Evolutionary conservation across 805 yeast species (phyloP), one percentile per base, ranked within the genome.

Genomic region (Zygosaccharomyces bisporus): DNA sequence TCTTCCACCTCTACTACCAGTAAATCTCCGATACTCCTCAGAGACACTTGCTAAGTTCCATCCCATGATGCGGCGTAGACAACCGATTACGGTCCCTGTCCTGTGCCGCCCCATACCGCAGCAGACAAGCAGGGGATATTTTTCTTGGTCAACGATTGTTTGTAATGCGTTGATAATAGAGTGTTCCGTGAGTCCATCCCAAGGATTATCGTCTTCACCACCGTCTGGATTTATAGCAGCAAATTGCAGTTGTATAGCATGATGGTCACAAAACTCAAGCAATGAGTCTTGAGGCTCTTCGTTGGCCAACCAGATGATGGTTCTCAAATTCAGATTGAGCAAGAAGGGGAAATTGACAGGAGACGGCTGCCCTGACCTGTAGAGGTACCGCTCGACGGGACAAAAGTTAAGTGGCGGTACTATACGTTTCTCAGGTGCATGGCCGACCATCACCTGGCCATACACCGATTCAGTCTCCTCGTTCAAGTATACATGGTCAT

Each of bases 101-200:
- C 99, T 74, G 64, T 91, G 99, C 54, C 99, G 73, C 0, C 99
- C 99, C 99, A 93, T 93, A 10, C 97, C 96, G 57, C 98, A 93
- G 64, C 98, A 93, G 4, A 90, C 90, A 40, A 93, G 69, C 49
- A 93, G 57, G 0, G 99, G 98, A 57, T 87, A 86, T 61, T 81
- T 79, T n/a, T 77, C 74, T 50, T 75, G 75, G 55, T 86, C 77
- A 34, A 82, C 77, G 14, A 91, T 84, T 25, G 88, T 73, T 49
- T 82, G 84, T 49, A 91, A 67, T 0, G 96, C 95, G 49, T 80
- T 81, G 20, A 79, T 77, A 42, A 91, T 88, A 17, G 95, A 79
- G 33, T 78, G 74, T 58, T 89, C 96, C 14, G 89, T 86, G 27
- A 91, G 71, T 8, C 95, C 91, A 64, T 93, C 98, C 99, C 99